Conservation (phyloP, 2,329 filamentous ascomycete species). For the Pseudonectria buxi region DNA sequence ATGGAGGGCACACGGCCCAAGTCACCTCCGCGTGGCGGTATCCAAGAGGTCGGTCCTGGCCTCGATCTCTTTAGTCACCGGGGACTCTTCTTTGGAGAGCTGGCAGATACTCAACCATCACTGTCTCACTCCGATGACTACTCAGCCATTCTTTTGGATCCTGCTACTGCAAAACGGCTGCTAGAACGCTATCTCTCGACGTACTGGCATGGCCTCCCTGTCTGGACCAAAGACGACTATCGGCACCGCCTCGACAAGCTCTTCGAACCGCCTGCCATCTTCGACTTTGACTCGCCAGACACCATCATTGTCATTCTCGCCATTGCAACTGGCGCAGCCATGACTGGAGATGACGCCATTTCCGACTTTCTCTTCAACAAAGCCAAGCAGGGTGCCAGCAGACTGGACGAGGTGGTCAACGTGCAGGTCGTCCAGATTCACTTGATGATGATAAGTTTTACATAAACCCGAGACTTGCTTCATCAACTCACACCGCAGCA, state of each 20-base stretch:
- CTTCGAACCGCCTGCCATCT: conserved; percentile 24
- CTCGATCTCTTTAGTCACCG: conserved; percentile 25
- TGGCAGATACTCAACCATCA: conserved; percentile 27
- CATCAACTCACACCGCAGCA: conserved; percentile 16
- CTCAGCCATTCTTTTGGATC: conserved; percentile 31
- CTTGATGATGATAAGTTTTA: conserved; percentile 36
- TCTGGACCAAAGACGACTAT: conserved; percentile 28
- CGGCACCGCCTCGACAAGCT: conserved; percentile 28
- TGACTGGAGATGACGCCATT: conserved; percentile 31
- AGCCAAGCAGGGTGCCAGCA: conserved; percentile 30
- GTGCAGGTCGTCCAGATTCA: conserved; percentile 36
- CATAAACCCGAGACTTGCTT: neutral
- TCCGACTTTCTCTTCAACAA: conserved; percentile 36
- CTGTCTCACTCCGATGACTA: conserved; percentile 14
- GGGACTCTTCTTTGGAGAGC: conserved; percentile 28
- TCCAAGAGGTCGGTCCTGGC: conserved; percentile 26
- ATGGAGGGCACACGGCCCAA: conserved; percentile 22
- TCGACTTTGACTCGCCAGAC: conserved; percentile 27
- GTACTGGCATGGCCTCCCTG: conserved; percentile 32
- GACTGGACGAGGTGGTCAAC: conserved; percentile 38
- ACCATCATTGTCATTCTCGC: conserved; percentile 32
- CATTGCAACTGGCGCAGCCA: conserved; percentile 31
- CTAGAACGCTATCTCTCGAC: conserved; percentile 34
- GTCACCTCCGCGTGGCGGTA: conserved; percentile 16
- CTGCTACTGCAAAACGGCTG: conserved; percentile 30